Evolutionary conservation across 805 yeast species (phyloP).

Genomic region (Yarrowia osloensis): DNA sequence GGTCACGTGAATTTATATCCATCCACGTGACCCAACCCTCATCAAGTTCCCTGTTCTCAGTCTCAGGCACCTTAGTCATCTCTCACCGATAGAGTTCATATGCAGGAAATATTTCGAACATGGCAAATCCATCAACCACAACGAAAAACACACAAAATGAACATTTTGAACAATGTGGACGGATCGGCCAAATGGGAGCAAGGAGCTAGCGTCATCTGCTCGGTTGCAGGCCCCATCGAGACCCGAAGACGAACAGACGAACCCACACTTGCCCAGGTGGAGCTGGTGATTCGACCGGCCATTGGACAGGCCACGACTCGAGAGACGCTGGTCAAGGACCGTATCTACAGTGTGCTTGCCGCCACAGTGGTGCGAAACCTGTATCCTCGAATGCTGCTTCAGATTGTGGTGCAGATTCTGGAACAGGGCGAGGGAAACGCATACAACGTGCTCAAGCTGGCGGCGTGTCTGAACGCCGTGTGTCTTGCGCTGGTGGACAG

Average conservation of each 20-base stretch:
- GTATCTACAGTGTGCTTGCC: conserved; percentile 61
- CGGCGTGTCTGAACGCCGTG: conserved; percentile 71
- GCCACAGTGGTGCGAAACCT: conserved; percentile 60
- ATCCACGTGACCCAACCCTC: too few species aligned
- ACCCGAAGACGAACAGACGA: conserved; percentile 78
- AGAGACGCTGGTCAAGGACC: conserved; percentile 75
- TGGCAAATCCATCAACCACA: not conserved
- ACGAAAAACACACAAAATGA: not conserved
- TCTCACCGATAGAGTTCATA: not conserved
- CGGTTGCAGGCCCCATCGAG: conserved; percentile 92
- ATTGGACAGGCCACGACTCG: conserved; percentile 71
- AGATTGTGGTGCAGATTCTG: conserved; percentile 65
- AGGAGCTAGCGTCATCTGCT: conserved; percentile 64
- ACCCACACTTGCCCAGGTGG: conserved; percentile 76
- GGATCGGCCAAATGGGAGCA: conserved; percentile 68
- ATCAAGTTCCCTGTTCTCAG: too few species aligned
- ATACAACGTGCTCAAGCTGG: conserved; percentile 53
- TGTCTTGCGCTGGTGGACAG: conserved; percentile 74
- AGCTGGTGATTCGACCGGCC: conserved; percentile 76
- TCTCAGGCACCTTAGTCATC: not conserved
- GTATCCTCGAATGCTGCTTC: conserved; percentile 79
- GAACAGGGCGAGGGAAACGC: conserved; percentile 52
- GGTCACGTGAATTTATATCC: too few species aligned
- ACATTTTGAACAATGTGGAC: conserved; percentile 51
- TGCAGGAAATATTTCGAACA: conserved; percentile 17